Evolutionary conservation across 768 basidiomycete species (phyloP).

Genomic region (Podaxis sp.): DNA sequence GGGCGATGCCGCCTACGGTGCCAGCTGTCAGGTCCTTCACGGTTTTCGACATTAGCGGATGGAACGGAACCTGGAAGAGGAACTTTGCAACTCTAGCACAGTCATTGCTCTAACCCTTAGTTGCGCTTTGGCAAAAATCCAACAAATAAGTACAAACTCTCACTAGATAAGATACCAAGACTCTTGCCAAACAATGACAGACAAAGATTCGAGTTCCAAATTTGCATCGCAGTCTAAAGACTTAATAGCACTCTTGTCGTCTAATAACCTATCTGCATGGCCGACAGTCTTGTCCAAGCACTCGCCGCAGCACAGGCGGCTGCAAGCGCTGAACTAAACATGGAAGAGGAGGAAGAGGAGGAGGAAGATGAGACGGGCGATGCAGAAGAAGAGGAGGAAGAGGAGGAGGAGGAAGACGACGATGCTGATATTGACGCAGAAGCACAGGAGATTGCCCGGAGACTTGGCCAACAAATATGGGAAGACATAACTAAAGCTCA

Average conservation of each 20-base stretch:
- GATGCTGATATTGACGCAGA: constrained; percentile 67
- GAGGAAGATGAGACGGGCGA: constrained; percentile 31
- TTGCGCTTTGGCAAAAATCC: constrained; percentile 1
- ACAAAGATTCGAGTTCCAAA: background rate
- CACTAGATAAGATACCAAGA: constrained; percentile 29
- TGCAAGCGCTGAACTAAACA: background rate
- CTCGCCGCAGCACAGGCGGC: constrained; percentile 12
- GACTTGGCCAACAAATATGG: constrained; percentile 75
- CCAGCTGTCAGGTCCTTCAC: constrained; percentile 88
- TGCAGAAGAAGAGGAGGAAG: constrained; percentile 34
- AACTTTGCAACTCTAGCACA: background rate
- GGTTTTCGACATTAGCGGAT: constrained; percentile 55
- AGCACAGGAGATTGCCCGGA: constrained; percentile 71
- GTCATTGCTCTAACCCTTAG: constrained; percentile 2
- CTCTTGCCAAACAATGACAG: constrained; percentile 11
- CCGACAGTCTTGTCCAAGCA: constrained; percentile 12
- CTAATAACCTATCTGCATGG: constrained; percentile 4
- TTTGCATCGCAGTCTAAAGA: background rate
- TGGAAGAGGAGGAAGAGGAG: constrained; percentile 27
- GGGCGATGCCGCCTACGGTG: constrained; percentile 87
- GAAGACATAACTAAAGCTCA: constrained; percentile 72
- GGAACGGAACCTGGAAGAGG: constrained; percentile 3
- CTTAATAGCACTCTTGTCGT: background rate
- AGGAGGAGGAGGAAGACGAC: constrained; percentile 44
- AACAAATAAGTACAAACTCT: constrained; percentile 13